These are phyloP conservation scores for Hemileccinum rubropunctum DNA, from an alignment of 768 basidiomycete species.

Conservation along the genomic window DNA sequence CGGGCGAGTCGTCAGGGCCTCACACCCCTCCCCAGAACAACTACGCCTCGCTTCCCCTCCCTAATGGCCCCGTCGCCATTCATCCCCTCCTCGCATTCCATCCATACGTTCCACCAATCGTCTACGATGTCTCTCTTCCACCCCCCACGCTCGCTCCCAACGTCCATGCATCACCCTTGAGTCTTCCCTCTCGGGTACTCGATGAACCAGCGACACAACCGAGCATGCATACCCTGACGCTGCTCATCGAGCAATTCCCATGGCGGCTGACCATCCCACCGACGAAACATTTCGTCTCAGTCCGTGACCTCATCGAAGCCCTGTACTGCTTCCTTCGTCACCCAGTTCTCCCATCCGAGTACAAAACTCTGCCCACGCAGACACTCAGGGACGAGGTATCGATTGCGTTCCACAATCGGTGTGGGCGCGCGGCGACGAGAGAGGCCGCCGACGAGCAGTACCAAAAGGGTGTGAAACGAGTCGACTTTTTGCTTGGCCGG, in stretches of 20 bases:
- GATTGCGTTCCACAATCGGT: conserved; percentile 43
- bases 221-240: conserved; percentile 26
- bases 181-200: conserved; percentile 22
- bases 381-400: conserved; percentile 36
- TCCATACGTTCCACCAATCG: conserved; percentile 20
- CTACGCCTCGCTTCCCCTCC: conserved; percentile 18
- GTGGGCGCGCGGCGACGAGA: conserved; percentile 30
- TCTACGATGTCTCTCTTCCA: conserved; percentile 20
- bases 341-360: conserved; percentile 41
- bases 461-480: conserved; percentile 47
- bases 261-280: conserved; percentile 34
- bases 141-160: conserved; percentile 23
- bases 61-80: conserved; percentile 28
- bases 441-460: conserved; percentile 38
- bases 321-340: conserved; percentile 44
- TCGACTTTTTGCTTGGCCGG: conserved; percentile 50
- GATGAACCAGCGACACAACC: conserved; percentile 33
- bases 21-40: conserved; percentile 28
- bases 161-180: conserved; percentile 22
- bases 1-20: conserved; percentile 28
- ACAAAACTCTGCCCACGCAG: conserved; percentile 31
- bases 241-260: conserved; percentile 32
- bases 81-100: conserved; percentile 31
- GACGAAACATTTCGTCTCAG: conserved; percentile 30
- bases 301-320: conserved; percentile 49